These are phyloP conservation scores for Fonticula alba DNA, from an alignment of 78 protist species.

Conservation along the genomic window DNA sequence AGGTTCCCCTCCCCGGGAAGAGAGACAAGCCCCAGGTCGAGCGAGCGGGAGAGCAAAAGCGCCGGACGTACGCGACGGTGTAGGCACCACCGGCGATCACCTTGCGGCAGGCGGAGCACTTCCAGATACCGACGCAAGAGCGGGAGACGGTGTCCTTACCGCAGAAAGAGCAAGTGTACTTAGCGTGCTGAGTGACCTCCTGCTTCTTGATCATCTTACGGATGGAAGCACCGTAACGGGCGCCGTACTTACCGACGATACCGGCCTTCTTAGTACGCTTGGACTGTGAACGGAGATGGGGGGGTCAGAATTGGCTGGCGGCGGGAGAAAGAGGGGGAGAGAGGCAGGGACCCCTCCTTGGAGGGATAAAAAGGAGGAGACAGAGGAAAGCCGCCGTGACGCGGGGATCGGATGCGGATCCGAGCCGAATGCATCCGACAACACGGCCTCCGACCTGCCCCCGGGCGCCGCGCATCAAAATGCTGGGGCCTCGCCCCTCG, in stretches of 20 bases:
- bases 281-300: too few species aligned
- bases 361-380: too few species aligned
- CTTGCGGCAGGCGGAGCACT: constrained; percentile 76
- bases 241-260: constrained; percentile 92
- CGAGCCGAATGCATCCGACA: too few species aligned
- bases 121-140: constrained; percentile 92
- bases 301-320: too few species aligned
- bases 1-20: background rate
- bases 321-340: too few species aligned
- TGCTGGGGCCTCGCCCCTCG: too few species aligned
- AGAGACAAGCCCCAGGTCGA: background rate
- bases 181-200: constrained; percentile 81
- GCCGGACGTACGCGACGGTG: constrained; percentile 28
- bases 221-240: constrained; percentile 94
- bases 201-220: constrained; percentile 85
- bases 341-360: too few species aligned
- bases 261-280: constrained; percentile 96
- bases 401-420: too few species aligned
- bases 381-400: too few species aligned
- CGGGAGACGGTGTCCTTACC: constrained; percentile 80
- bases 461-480: too few species aligned
- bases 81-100: constrained; percentile 92
- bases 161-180: constrained; percentile 76
- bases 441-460: too few species aligned
- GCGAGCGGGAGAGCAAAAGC: background rate